Percentiles rank a stretch among this genome's conserved stretches.
Conservation (phyloP, 306 rosid species). For the Fagus sylvatica region DNA sequence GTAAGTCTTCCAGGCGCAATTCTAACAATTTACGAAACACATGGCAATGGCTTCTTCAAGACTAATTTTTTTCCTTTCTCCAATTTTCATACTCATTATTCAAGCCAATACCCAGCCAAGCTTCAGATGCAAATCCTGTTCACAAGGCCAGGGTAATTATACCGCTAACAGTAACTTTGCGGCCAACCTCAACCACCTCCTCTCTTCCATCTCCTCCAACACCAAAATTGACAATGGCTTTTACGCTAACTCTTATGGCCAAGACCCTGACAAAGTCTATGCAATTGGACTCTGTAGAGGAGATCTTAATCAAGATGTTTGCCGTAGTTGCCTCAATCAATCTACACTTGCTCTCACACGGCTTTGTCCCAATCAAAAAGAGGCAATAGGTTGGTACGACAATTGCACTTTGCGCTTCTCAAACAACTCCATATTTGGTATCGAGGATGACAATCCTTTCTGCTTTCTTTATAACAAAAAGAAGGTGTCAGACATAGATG, state of each 20-base stretch:
- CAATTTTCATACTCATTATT: background rate
- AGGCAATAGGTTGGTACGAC: background rate
- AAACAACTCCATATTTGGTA: background rate
- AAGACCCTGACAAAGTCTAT: constrained; percentile 4
- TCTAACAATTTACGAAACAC: too few relatives aligned
- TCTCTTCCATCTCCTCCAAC: constrained; percentile 24
- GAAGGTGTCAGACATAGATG: background rate
- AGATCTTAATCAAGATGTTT: constrained; percentile 12
- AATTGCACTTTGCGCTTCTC: background rate
- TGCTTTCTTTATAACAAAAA: background rate
- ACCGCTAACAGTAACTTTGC: constrained; percentile 8
- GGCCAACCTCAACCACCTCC: constrained; percentile 16
- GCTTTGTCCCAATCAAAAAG: background rate
- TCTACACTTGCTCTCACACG: background rate
- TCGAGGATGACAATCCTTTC: background rate
- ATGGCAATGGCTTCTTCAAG: background rate
- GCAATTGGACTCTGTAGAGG: constrained; percentile 35
- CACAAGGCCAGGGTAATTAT: background rate
- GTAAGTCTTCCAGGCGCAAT: too few relatives aligned
- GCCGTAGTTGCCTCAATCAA: background rate
- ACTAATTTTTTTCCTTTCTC: background rate
- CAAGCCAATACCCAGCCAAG: background rate
- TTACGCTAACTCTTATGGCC: constrained; percentile 29
- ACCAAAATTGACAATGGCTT: constrained; percentile 27
- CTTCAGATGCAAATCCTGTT: background rate